Evolutionary conservation across 1,284 basidiomycete genomes (phyloP), one percentile per base, ranked within the genome.

Genomic region (Tylopilus orsonianus): DNA sequence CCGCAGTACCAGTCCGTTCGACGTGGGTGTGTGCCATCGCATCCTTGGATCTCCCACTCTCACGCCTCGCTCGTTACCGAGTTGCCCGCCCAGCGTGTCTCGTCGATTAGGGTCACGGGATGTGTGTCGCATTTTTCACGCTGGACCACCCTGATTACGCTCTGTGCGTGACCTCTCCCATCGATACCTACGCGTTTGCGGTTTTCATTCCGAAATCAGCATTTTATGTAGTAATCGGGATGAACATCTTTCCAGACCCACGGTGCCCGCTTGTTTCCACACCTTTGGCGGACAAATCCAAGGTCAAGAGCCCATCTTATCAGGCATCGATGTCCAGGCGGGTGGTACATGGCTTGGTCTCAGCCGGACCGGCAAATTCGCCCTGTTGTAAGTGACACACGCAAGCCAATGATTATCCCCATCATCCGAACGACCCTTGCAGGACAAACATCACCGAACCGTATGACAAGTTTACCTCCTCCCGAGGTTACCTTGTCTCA

Each of bases 391-490:
- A 69, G 85, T 73, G 39, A 39, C 52, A 14, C 23, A 13, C 29
- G 10, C 48, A 27, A 7, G 39, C 13, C 13, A 4, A 26, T 32
- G 10, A 20, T 18, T 6, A 19, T 32, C 12, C 24, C 18, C 41
- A 18, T 39, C 23, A 10, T n/a, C 23, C 38, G 26, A 32, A 24
- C 48, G 19, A 32, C 33, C 34, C 35, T 46, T 43, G 41, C 56
- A 89, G 86, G 61, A 91, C 88, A 26, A 91, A 91, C 70, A 89
- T 91, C 63, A 87, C 85, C 38, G 87, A 91, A 65, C 71, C 77
- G 18, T 50, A 62, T 34, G 64, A 60, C 51, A 48, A 34, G 16
- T 79, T 77, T 56, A 56, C 62, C 47, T 77, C 77, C 22, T 87
- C 88, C 56, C 77, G 88, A 53, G 88, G 88, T 35, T 70, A 72